Percentiles rank a stretch among this genome's conserved stretches.
These are phyloP conservation scores for Blastobotrys niveus DNA, from an alignment of 1,139 yeast genomes.

Conservation along the genomic window DNA sequence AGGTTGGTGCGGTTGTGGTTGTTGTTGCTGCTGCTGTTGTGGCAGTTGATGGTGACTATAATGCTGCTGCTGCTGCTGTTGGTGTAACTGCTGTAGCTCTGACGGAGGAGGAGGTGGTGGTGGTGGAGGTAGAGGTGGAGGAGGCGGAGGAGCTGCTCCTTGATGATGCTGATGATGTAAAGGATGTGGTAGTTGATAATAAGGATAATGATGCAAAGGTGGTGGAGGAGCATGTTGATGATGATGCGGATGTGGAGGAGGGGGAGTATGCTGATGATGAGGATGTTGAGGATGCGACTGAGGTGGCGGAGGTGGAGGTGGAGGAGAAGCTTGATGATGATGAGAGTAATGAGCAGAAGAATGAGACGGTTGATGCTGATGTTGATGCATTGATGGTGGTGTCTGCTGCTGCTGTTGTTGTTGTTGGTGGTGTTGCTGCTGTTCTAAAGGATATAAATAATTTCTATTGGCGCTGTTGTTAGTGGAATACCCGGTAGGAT, in stretches of 20 bases:
- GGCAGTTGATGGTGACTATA: not conserved
- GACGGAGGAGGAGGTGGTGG: not conserved
- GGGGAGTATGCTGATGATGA: not conserved
- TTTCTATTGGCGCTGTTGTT: not conserved
- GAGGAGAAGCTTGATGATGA: no score
- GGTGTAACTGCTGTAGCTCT: not conserved
- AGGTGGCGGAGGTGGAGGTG: no score
- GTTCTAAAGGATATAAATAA: conserved; percentile 1
- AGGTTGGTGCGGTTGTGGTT: conserved; percentile 2
- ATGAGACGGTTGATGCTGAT: no score
- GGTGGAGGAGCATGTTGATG: no score
- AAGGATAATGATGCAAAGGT: no score
- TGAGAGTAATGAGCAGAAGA: no score
- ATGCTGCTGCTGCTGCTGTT: not conserved
- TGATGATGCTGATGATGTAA: not conserved
- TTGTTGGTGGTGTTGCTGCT: no score
- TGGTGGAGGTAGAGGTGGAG: not conserved
- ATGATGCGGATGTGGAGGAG: no score
- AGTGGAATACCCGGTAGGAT: not conserved
- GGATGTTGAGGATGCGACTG: not conserved
- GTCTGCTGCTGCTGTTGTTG: not conserved
- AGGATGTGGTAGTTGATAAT: not conserved
- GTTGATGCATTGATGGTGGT: not conserved
- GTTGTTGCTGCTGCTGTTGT: conserved; percentile 5
- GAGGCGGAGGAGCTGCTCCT: not conserved